phyloP scores from a whole-genome alignment of 2,329 filamentous ascomycete genomes.

The Thyridium curvatum region DNA sequence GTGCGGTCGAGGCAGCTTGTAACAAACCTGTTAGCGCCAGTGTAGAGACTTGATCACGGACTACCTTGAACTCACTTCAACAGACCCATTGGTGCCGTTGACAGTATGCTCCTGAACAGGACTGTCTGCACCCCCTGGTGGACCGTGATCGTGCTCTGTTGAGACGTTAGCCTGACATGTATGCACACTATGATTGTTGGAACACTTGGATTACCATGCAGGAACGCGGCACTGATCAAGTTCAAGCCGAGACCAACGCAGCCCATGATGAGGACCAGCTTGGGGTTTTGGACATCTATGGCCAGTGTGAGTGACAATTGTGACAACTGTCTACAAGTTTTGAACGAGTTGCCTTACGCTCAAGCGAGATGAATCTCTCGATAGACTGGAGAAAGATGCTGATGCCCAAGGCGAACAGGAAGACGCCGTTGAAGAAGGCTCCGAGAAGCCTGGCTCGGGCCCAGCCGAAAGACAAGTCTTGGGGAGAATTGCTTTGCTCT shows the following conservation, averaged over 20 bases:
- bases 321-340: too few relatives aligned
- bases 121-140: constrained; percentile 1
- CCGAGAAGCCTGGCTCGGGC: constrained; percentile 66
- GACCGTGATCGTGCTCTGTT: constrained; percentile 22
- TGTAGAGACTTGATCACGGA: neutral
- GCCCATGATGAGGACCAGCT: constrained; percentile 63
- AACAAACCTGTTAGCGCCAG: neutral
- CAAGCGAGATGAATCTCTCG: constrained; percentile 58
- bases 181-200: too few relatives aligned
- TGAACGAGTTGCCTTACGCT: constrained; percentile 32
- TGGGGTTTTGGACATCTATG: constrained; percentile 58
- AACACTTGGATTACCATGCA: constrained; percentile 55
- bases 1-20: constrained; percentile 27
- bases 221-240: constrained; percentile 56
- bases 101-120: neutral
- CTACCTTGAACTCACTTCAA: too few relatives aligned
- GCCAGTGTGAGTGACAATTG: constrained; percentile 5
- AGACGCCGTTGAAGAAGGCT: constrained; percentile 75
- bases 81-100: neutral
- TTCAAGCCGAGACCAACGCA: constrained; percentile 62
- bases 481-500: constrained; percentile 48
- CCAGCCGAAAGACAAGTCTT: constrained; percentile 67
- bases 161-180: too few relatives aligned
- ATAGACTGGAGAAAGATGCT: constrained; percentile 70
- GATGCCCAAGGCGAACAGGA: constrained; percentile 64